Percentiles rank a stretch among this genome's conserved stretches.
These are phyloP conservation scores for Tulasnella sp. DNA, from an alignment of 768 basidiomycete species.

Conservation along the genomic window DNA sequence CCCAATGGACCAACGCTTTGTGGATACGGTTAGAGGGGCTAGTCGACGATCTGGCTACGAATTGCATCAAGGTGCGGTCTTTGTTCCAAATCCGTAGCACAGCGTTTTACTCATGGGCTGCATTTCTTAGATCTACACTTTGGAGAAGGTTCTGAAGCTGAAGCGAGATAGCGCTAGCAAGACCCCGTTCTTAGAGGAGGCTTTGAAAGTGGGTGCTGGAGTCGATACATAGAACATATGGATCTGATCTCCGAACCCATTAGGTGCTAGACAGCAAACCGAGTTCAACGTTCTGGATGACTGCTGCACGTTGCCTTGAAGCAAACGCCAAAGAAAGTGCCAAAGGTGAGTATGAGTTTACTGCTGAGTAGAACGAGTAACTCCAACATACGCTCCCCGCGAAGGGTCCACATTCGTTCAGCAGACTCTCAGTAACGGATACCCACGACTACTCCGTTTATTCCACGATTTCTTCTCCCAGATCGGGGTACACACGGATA, in stretches of 20 bases:
- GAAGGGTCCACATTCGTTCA: conserved; percentile 90
- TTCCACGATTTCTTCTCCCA: conserved; percentile 98
- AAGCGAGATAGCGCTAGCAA: conserved; percentile 84
- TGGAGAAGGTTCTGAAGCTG: conserved; percentile 89
- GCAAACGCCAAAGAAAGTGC: conserved; percentile 78
- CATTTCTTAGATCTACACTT: conserved; percentile 74
- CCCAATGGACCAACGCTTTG: conserved; percentile 80
- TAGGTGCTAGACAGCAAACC: conserved; percentile 90
- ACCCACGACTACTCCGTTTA: conserved; percentile 83
- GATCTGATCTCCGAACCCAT: not conserved
- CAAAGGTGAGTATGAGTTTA: conserved; percentile 56
- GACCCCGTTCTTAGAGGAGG: conserved; percentile 84
- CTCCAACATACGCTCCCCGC: not conserved
- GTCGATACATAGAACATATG: not conserved
- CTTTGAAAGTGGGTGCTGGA: conserved; percentile 74
- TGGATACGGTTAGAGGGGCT: conserved; percentile 82
- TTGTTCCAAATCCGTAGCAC: not conserved
- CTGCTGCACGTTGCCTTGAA: conserved; percentile 78
- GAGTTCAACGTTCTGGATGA: conserved; percentile 88
- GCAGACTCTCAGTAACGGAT: conserved; percentile 82
- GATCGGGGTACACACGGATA: conserved; percentile 94
- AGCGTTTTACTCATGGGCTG: not conserved
- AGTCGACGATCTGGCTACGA: conserved; percentile 85
- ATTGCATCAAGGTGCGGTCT: conserved; percentile 79
- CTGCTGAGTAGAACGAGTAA: not conserved